Conservation (phyloP, 495 filamentous ascomycete genomes). For the Immersiella caudata region DNA sequence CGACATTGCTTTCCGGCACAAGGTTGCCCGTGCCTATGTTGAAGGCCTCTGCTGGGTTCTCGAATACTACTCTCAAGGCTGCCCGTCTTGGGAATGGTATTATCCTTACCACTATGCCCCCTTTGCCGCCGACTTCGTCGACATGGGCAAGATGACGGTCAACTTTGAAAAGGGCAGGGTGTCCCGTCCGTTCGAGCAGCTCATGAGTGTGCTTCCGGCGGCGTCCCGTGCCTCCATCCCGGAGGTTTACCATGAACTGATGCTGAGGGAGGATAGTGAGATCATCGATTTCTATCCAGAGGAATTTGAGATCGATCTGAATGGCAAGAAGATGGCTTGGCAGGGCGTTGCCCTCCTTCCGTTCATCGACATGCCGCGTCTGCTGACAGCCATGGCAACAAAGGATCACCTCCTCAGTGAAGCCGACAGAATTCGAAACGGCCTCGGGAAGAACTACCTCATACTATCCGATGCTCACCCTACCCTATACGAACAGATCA, state of each 20-base stretch:
- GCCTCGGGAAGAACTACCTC: constrained; percentile 77
- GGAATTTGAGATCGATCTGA: constrained; percentile 89
- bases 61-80: constrained; percentile 96
- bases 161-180: constrained; percentile 83
- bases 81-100: constrained; percentile 98
- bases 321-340: constrained; percentile 98
- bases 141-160: constrained; percentile 76
- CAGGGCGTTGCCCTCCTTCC: constrained; percentile 92
- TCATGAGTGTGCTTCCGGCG: constrained; percentile 97
- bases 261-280: constrained; percentile 82
- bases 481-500: constrained; percentile 78
- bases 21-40: constrained; percentile 92
- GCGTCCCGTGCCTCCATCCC: constrained; percentile 91
- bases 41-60: constrained; percentile 98
- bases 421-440: constrained; percentile 79
- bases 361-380: constrained; percentile 90
- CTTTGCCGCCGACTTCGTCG: constrained; percentile 92
- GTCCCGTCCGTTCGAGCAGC: constrained; percentile 92
- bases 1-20: constrained; percentile 83
- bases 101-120: constrained; percentile 98
- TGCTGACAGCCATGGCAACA: constrained; percentile 80
- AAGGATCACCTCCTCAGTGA: constrained; percentile 77
- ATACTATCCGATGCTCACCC: constrained; percentile 78
- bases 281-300: constrained; percentile 98
- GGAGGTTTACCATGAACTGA: constrained; percentile 79